phyloP scores from a whole-genome alignment of 2,329 filamentous ascomycete species.

The Ceratocystis huliohia region DNA sequence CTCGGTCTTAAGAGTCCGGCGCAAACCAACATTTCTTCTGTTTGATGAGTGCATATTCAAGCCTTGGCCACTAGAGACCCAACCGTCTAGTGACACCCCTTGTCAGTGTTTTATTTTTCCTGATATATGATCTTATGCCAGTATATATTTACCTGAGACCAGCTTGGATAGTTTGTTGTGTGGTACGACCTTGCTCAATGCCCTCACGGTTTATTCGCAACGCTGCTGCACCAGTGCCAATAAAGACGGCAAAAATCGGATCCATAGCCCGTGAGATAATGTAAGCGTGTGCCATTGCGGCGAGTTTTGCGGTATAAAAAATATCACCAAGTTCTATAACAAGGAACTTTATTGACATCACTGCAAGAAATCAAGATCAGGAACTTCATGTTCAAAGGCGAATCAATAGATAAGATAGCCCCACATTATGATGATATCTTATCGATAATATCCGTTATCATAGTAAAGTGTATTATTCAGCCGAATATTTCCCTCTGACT shows the following conservation, averaged over 20 bases:
- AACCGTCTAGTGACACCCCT: slow-evolving; percentile 23
- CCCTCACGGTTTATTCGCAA: slow-evolving; percentile 49
- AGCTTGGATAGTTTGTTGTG: slow-evolving; percentile 38
- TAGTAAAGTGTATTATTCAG: not conserved
- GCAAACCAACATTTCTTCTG: not conserved
- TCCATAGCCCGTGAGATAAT: slow-evolving; percentile 48
- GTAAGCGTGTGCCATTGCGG: slow-evolving; percentile 37
- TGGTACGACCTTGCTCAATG: slow-evolving; percentile 43
- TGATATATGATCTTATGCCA: not conserved
- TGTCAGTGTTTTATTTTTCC: not conserved
- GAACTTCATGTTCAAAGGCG: no score
- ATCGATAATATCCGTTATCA: not conserved
- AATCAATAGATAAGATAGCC: not conserved
- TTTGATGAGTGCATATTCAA: not conserved
- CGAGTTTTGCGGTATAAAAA: slow-evolving; percentile 29
- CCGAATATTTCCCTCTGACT: not conserved
- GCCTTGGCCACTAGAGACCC: slow-evolving; percentile 17
- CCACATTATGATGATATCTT: not conserved
- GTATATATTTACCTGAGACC: slow-evolving; percentile 31
- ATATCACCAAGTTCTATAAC: not conserved
- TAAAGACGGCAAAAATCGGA: slow-evolving; percentile 45
- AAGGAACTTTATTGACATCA: not conserved
- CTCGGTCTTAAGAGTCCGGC: not conserved
- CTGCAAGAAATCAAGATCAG: slow-evolving; percentile 10
- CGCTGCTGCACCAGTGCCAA: slow-evolving; percentile 43